Evolutionary conservation across 352 stramenopile species (phyloP).

Genomic region (Globisporangium iwayamae): DNA sequence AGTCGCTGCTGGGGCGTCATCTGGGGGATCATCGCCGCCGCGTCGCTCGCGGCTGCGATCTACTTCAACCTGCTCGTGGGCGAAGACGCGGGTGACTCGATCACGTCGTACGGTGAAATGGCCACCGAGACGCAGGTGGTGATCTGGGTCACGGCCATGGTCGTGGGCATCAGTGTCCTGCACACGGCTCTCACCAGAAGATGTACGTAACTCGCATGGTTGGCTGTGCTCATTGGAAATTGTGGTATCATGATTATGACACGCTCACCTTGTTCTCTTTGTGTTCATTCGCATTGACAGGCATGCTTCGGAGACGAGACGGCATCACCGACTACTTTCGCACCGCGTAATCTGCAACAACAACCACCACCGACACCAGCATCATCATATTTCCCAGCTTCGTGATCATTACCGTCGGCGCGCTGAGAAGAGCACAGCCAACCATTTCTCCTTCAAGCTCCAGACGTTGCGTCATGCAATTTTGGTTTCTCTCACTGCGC

Average conservation of each 20-base stretch:
- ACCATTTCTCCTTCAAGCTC: background rate
- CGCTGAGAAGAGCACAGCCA: background rate
- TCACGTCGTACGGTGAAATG: conserved; percentile 48
- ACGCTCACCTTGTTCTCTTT: background rate
- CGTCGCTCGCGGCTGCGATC: conserved; percentile 67
- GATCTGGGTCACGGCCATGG: conserved; percentile 35
- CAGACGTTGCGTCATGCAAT: background rate
- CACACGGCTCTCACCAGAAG: conserved; percentile 69
- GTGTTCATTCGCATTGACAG: background rate
- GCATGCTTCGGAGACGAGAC: conserved; percentile 10
- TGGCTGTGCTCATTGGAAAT: background rate
- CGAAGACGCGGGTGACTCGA: conserved; percentile 39
- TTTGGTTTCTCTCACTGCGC: background rate
- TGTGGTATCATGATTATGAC: background rate
- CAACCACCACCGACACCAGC: background rate
- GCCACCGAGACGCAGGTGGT: conserved; percentile 59
- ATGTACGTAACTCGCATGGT: conserved; percentile 30
- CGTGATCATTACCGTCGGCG: background rate
- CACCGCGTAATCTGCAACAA: background rate
- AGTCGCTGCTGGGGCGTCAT: conserved; percentile 89
- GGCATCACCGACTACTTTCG: conserved; percentile 13
- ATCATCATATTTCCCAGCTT: background rate
- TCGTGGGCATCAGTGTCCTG: conserved; percentile 55
- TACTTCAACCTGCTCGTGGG: conserved; percentile 84
- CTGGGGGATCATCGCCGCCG: conserved; percentile 77